Evolutionary conservation across 768 basidiomycete genomes (phyloP), one percentile per base, ranked within the genome.

Genomic region (Lactarius sp.): DNA sequence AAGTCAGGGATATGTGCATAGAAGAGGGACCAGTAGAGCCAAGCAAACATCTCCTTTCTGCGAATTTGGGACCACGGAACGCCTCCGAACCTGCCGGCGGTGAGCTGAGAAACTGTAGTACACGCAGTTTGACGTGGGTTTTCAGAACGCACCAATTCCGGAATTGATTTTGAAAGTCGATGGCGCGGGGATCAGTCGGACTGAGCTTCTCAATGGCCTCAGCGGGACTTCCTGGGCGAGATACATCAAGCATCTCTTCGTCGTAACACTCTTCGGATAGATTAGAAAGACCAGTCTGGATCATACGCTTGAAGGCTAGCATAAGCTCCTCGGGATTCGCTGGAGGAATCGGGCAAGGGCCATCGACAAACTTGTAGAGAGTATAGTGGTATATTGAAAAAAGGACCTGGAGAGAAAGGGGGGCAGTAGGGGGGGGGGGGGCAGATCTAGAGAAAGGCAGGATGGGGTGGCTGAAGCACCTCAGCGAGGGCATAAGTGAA

Each of bases 11-110:
- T 76, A 44, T 84, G 78, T 5, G 81, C 77, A 70, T 88, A 88
- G 74, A 86, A 94, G 70, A 90, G 85, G 27, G 84, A 81, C 92
- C 93, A 95, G 61, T 90, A 85, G 36, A 96, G 76, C 89, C 92
- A 95, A 63, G 82, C 77, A 47, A 79, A 79, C 60, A 92, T 75
- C 71, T 92, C 83, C 44, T 81, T 76, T 18, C 77, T 78, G 50
- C 78, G 83, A 61, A 96, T 81, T 13, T 81, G 77, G 0, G 86
- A 86, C 88, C 90, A 96, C 0, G 85, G 83, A 16, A 80, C 83
- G 68, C 83, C 85, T 60, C 81, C 76, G 72, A 95, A 95, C 92
- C 92, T 89, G 52, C 70, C 69, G 60, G 49, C 8, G 53, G 50
- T 52, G 33, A 20, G 39, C 6, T 46, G 20, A n/a, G 37, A 42